Conservation (phyloP, 2,329 filamentous ascomycete species). For the Peltaster fructicola region DNA sequence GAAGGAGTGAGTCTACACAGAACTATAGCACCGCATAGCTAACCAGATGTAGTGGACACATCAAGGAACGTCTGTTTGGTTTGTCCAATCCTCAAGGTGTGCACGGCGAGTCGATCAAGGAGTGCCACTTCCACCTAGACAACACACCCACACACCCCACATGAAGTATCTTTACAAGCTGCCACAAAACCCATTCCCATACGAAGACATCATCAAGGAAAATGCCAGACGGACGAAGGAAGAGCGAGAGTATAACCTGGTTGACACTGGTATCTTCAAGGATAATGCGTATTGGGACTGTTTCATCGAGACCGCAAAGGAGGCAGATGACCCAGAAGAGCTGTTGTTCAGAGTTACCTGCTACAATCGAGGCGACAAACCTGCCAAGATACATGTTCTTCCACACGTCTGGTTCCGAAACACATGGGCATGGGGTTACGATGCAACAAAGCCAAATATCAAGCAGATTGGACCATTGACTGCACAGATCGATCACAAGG, state of each 20-base stretch:
- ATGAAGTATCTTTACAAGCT: slow-evolving; percentile 99
- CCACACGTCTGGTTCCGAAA: slow-evolving; percentile 96
- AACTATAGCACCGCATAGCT: no score
- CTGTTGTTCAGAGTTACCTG: slow-evolving; percentile 86
- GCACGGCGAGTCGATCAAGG: slow-evolving; percentile 92
- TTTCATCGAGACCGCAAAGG: slow-evolving; percentile 89
- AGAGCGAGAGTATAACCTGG: slow-evolving; percentile 79
- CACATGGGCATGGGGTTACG: slow-evolving; percentile 87
- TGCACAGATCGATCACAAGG: slow-evolving; percentile 60
- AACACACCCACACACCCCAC: slow-evolving; percentile 87
- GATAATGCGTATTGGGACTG: slow-evolving; percentile 94
- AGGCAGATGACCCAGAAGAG: slow-evolving; percentile 79
- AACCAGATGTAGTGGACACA: slow-evolving; percentile 46
- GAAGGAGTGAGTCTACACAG: slow-evolving; percentile 53
- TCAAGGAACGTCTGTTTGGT: slow-evolving; percentile 90
- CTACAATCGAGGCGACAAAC: slow-evolving; percentile 84
- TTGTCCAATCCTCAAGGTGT: slow-evolving; percentile 93
- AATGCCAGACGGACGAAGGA: slow-evolving; percentile 59
- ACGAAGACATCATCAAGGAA: slow-evolving; percentile 69
- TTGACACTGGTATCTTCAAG: slow-evolving; percentile 76
- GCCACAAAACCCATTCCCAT: slow-evolving; percentile 79
- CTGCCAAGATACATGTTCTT: slow-evolving; percentile 80
- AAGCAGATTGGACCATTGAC: slow-evolving; percentile 46
- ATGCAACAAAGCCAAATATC: slow-evolving; percentile 72
- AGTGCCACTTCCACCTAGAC: slow-evolving; percentile 89